These are phyloP conservation scores for Colletotrichum sp. DNA, from an alignment of 2,329 filamentous ascomycete genomes.

Conservation along the genomic window DNA sequence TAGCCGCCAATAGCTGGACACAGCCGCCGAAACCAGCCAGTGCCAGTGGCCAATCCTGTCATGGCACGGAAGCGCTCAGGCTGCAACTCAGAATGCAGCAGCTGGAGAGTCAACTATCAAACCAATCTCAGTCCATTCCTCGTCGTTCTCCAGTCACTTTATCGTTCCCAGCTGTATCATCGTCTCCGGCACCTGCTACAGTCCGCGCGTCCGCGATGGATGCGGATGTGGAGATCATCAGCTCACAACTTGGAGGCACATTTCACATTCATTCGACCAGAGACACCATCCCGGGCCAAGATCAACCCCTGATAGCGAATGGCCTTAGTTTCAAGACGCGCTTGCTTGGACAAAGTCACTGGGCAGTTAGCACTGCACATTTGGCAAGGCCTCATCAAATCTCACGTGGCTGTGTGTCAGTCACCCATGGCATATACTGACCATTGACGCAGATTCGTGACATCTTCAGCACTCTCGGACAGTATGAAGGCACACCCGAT, in stretches of 20 bases:
- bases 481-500: conserved; percentile 34
- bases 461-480: conserved; percentile 48
- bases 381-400: not conserved
- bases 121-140: not conserved
- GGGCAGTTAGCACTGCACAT: conserved; percentile 31
- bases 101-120: not conserved
- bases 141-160: not conserved
- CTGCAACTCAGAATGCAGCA: not conserved
- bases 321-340: conserved; percentile 58
- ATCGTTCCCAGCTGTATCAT: not conserved
- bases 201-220: not conserved
- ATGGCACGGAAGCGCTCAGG: not conserved
- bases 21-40: not conserved
- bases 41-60: not conserved
- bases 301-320: not conserved
- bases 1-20: not conserved
- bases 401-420: not conserved
- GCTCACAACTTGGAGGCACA: conserved; percentile 43
- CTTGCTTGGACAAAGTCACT: conserved; percentile 62
- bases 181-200: not conserved
- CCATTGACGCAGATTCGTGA: conserved; percentile 40
- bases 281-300: not conserved
- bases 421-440: not conserved
- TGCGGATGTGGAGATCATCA: conserved; percentile 39
- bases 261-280: conserved; percentile 38